These are phyloP conservation scores for Plasmodium falciparum DNA, from an alignment of 169 alveolate species.

Conservation along the genomic window DNA sequence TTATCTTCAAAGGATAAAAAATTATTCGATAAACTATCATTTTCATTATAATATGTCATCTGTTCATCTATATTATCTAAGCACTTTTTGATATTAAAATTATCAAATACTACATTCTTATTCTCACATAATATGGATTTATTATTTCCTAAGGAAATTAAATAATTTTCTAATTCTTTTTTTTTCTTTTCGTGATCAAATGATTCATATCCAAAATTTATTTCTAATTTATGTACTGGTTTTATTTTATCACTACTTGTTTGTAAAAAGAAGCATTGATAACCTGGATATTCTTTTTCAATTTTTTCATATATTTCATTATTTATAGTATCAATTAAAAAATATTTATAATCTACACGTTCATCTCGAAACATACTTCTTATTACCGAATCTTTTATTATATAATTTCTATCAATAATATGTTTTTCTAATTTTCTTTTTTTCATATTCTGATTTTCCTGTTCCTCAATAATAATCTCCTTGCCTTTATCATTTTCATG, in stretches of 20 bases:
- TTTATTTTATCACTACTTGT: constrained; percentile 46
- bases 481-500: background rate
- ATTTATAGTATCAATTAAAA: constrained; percentile 62
- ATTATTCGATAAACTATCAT: constrained; percentile 37
- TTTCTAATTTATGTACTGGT: constrained; percentile 43
- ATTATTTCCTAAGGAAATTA: constrained; percentile 14
- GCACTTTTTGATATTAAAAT: constrained; percentile 52
- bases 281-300: constrained; percentile 55
- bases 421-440: constrained; percentile 74
- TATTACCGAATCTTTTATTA: constrained; percentile 49
- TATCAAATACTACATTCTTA: constrained; percentile 25
- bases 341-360: constrained; percentile 69
- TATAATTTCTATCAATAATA: constrained; percentile 54
- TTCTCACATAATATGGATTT: constrained; percentile 35
- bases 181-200: constrained; percentile 31
- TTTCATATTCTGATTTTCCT: constrained; percentile 27
- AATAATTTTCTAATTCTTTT: constrained; percentile 35
- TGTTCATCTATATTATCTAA: constrained; percentile 61
- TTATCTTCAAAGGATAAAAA: constrained; percentile 36
- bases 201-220: constrained; percentile 73
- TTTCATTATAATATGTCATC: constrained; percentile 12
- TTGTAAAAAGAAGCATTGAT: constrained; percentile 51
- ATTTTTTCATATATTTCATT: constrained; percentile 69
- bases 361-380: constrained; percentile 47
- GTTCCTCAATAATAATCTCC: background rate